Conservation (phyloP, 2,329 filamentous ascomycete genomes). For the Monosporascus sp. region DNA sequence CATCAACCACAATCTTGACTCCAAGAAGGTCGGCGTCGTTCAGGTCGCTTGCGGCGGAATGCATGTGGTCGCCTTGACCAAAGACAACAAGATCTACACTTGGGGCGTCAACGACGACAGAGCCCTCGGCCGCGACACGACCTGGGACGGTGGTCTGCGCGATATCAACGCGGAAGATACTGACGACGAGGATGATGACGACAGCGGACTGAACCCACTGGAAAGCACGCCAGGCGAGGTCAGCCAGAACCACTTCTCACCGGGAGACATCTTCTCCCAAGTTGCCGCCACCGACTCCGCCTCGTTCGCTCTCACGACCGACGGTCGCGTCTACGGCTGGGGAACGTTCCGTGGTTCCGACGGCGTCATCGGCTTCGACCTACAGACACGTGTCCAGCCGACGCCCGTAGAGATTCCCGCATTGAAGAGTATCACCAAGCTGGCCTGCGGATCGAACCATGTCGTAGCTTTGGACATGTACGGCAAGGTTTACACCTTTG, state of each 20-base stretch:
- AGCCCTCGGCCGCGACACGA: constrained; percentile 62
- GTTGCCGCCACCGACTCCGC: constrained; percentile 58
- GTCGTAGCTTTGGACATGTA: constrained; percentile 61
- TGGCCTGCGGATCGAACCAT: constrained; percentile 66
- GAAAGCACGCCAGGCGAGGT: constrained; percentile 64
- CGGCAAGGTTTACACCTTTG: constrained; percentile 65
- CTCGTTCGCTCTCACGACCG: constrained; percentile 57
- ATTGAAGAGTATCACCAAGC: constrained; percentile 60
- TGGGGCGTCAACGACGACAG: constrained; percentile 80
- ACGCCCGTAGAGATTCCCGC: constrained; percentile 51
- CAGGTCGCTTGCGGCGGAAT: constrained; percentile 63
- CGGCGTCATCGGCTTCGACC: constrained; percentile 38
- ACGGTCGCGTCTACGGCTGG: constrained; percentile 63
- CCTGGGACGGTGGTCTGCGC: constrained; percentile 58
- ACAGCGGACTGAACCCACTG: constrained; percentile 62
- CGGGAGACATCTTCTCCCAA: constrained; percentile 56
- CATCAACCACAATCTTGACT: constrained; percentile 54
- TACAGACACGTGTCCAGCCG: constrained; percentile 30
- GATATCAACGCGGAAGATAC: constrained; percentile 45
- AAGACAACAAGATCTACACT: constrained; percentile 66
- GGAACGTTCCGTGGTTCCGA: constrained; percentile 57
- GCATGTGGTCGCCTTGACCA: constrained; percentile 62
- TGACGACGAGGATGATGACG: constrained; percentile 49
- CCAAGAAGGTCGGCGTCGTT: constrained; percentile 54
- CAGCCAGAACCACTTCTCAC: constrained; percentile 51